Evolutionary conservation across 75 land plant species (phyloP), one percentile per base, ranked within the genome.

Genomic region (Picea glauca): DNA sequence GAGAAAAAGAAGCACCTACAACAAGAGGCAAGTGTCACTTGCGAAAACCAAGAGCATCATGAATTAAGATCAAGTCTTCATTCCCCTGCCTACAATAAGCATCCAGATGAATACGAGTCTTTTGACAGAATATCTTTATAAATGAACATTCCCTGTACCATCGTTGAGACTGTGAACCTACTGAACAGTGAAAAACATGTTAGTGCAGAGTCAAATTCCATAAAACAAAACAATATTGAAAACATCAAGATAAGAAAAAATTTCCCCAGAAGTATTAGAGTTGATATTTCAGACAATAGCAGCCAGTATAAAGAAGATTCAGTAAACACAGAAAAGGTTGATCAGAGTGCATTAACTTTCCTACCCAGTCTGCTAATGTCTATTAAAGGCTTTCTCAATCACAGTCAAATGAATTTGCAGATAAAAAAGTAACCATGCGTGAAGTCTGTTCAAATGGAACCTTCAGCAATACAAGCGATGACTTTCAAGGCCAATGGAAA

Each of bases 1-100:
- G 31, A 33, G 40, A 65, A 21, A 58, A 21, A 60, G 46, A 75
- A 8, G 13, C 38, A 80, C 93, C 38, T 35, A 35, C 3, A 35
- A 35, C 38, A 35, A 35, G 38, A 35, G 38, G 3, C 3, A 1
- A 35, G 3, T 35, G 26, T 26, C 26, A 26, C 26, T 26, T 26
- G 26, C 26, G 0, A 26, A 26, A 26, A 26, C 26, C 26, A 26
- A 26, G 26, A 26, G 26, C 26, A 26, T 26, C 26, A 26, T 26
- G 26, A 26, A 26, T 26, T 26, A 35, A 35, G 38, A 35, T 35
- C 38, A 35, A 35, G 38, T 35, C 3, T 35, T 35, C 38, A 35
- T 35, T 35, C 38, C 38, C 38, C 38, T 35, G 38, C 38, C 38
- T 72, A 76, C 72, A 64, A 31, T 9, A 68, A 68, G 21, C 50